Base-by-base conservation (phyloP, 2,329 filamentous ascomycete genomes). In the Parafenestella ontariensis region DNA sequence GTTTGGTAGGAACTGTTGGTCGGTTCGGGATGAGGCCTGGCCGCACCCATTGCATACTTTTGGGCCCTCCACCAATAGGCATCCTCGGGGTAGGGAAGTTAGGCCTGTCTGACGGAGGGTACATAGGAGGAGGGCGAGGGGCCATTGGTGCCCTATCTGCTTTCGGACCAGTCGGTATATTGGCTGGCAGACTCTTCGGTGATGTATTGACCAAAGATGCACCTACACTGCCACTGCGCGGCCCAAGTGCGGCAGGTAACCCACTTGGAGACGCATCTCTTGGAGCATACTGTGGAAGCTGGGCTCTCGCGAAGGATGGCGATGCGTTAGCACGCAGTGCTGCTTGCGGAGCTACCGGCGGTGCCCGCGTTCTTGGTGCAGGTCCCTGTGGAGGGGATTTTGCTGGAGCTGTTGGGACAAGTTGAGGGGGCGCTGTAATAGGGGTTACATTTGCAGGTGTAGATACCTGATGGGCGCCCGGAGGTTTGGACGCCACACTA, bases 11-110 rank as follows among this genome's bases (percentile, higher is more conserved):
- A 4, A 81, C 62, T 5, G 65, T 69, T 41, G 69, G 43, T 28
- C 71, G 66, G 52, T 66, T 60, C 3, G 73, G 64, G 29, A 73
- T 62, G 6, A 75, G 66, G 28, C 75, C 77, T 48, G 78, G 78
- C 23, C 77, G 68, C 23, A 77, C 74, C 77, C 77, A 80, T 64
- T 80, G 78, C 55, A 70, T 70, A 31, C 72, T 77, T 43, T 74
- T 76, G 8, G 68, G 69, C 8, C 66, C 65, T 13, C 66, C 65
- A 20, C 66, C 71, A 54, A 74, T 68, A 15, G 76, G 71, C 41
- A 69, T 68, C 52, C 73, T 65, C 11, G 69, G 59, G 21, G 60
- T 59, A 18, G 64, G 57, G 36, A 73, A 75, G 20, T 59, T 51
- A 21, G 66, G 55, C 44, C 68, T 67, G 31, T 74, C 68, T 11